These are phyloP conservation scores for Scedosporium boydii DNA, from an alignment of 2,329 filamentous ascomycete species.

Conservation along the genomic window DNA sequence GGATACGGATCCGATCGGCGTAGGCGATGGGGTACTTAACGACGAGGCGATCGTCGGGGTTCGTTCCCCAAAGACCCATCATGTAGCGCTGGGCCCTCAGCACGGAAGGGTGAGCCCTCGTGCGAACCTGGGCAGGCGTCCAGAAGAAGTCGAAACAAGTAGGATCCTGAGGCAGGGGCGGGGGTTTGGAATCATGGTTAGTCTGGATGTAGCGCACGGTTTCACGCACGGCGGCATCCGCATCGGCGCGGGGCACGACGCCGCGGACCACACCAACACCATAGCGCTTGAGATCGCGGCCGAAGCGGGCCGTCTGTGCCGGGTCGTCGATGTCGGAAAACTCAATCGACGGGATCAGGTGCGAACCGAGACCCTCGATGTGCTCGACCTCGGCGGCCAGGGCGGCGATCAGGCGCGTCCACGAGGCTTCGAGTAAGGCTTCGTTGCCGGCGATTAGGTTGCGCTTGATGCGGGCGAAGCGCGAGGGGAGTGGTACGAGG, in stretches of 20 bases:
- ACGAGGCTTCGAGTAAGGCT: conserved; percentile 41
- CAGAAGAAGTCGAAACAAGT: conserved; percentile 67
- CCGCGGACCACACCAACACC: conserved; percentile 58
- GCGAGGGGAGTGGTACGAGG: conserved; percentile 47
- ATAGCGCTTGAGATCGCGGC: conserved; percentile 29
- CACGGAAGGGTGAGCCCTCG: conserved; percentile 56
- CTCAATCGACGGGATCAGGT: conserved; percentile 47
- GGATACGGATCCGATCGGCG: conserved; percentile 59
- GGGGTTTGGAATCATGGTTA: conserved; percentile 20
- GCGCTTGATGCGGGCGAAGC: conserved; percentile 48
- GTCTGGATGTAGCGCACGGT: conserved; percentile 40
- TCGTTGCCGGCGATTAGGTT: conserved; percentile 46
- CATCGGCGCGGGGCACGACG: conserved; percentile 48
- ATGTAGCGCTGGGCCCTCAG: conserved; percentile 56
- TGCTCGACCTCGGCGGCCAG: conserved; percentile 41
- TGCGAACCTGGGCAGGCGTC: conserved; percentile 59
- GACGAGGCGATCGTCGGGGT: conserved; percentile 45
- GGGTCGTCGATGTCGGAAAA: conserved; percentile 39
- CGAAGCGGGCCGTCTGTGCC: conserved; percentile 9
- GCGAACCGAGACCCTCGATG: conserved; percentile 38
- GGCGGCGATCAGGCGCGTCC: conserved; percentile 42
- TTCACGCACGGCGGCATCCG: conserved; percentile 48
- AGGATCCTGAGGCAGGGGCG: conserved; percentile 50
- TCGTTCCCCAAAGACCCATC: conserved; percentile 55
- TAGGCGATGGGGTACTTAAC: conserved; percentile 56